Percentiles rank a stretch among this genome's conserved stretches.
These are phyloP conservation scores for Yamadazyma laniorum DNA, from an alignment of 805 yeast species.

Conservation along the genomic window DNA sequence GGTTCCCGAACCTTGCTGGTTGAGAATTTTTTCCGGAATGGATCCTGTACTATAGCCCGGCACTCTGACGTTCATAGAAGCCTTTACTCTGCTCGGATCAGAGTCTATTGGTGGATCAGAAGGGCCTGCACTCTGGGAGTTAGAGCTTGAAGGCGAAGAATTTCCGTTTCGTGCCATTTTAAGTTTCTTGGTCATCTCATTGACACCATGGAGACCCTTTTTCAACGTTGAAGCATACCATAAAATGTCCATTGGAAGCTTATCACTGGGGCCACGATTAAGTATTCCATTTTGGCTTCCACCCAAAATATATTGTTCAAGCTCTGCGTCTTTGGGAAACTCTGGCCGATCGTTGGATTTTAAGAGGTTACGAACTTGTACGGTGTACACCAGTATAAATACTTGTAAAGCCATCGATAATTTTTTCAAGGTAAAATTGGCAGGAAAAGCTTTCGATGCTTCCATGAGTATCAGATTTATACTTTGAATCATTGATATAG, in stretches of 20 bases:
- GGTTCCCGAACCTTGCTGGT: background rate
- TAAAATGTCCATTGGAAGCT: conserved; percentile 36
- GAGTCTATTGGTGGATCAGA: background rate
- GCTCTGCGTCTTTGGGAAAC: conserved; percentile 1
- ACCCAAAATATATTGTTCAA: conserved; percentile 3
- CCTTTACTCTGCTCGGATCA: no score
- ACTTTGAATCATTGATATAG: conserved; percentile 34
- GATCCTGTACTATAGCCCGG: no score
- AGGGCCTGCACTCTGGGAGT: background rate
- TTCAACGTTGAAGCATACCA: conserved; percentile 42
- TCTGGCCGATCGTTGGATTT: conserved; percentile 10
- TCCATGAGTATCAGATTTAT: conserved; percentile 25
- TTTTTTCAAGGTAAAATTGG: conserved; percentile 52
- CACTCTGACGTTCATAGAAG: no score
- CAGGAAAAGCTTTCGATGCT: conserved; percentile 27
- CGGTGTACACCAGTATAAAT: conserved; percentile 60
- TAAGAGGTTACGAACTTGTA: conserved; percentile 45
- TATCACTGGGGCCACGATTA: background rate
- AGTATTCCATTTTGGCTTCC: background rate
- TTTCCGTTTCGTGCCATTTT: conserved; percentile 4
- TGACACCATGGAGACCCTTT: conserved; percentile 9
- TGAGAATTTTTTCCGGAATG: no score
- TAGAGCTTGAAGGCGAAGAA: background rate
- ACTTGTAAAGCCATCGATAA: conserved; percentile 55
- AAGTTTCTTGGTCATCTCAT: conserved; percentile 6